Evolutionary conservation across 1,284 basidiomycete genomes (phyloP), one percentile per base, ranked within the genome.

Genomic region (Bjerkandera adusta): DNA sequence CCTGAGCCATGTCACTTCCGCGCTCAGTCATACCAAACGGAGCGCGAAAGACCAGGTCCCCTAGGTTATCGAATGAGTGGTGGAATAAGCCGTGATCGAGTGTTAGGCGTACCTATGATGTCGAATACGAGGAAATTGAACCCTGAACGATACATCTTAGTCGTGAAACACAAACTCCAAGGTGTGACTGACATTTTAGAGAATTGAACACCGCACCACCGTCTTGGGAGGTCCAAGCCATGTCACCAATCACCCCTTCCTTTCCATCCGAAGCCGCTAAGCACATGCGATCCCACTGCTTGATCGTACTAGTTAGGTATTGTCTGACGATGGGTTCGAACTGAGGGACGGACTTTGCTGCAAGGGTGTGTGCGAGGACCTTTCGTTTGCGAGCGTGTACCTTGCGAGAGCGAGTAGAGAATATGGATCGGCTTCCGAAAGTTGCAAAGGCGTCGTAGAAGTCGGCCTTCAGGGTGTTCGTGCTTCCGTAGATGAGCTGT

Each of bases 301-400:
- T 63, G 49, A 89, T 62, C 46, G 92, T 64, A 36, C 73, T 68
- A 4, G 56, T 59, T 16, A 89, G 73, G 59, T 86, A 83, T 7
- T 70, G 58, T 12, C 78, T 71, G 45, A 88, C 77, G 53, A 86
- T 77, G 0, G 83, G 83, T 62, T 91, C 87, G 55, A 84, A 90
- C 55, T 86, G 84, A 50, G 84, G 61, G 5, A 93, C 71, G 49
- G 79, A 85, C 67, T 90, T 88, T 57, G 82, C 83, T 4, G 87
- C 80, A 65, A 92, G 92, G 46, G 89, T 85, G 62, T 90, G 82
- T 1, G 88, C 82, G 24, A 92, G 79, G 46, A 92, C 84, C 66
- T 90, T 92, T 62, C 90, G 80, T 67, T 92, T 92, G 39, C 90
- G 79, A 0, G 89, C 76, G 65, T 95, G 92, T 53, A 90, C 88